Evolutionary conservation across 1,284 basidiomycete genomes (phyloP).

Genomic region (Boletus albobrunnescens): DNA sequence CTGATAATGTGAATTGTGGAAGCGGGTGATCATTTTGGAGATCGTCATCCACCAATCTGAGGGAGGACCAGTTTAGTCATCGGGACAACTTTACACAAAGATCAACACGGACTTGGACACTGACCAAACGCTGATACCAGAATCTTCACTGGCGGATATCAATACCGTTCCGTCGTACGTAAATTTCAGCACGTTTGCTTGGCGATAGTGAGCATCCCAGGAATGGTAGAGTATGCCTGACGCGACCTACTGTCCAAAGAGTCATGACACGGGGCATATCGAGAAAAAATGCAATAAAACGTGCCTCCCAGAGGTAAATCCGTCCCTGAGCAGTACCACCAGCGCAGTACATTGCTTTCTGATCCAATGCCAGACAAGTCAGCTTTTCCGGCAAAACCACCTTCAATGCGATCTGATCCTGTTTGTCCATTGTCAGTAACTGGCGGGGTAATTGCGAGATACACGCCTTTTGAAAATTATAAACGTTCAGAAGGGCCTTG

Average conservation of each 20-base stretch:
- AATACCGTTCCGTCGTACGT: conserved; percentile 78
- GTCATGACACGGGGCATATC: conserved; percentile 11
- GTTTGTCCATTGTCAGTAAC: conserved; percentile 7
- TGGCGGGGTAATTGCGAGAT: conserved; percentile 1
- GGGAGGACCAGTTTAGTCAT: background rate
- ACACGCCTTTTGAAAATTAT: conserved; percentile 77
- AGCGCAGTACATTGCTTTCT: conserved; percentile 72
- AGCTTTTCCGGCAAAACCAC: conserved; percentile 89
- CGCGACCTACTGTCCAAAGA: conserved; percentile 55
- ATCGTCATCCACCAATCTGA: conserved; percentile 68
- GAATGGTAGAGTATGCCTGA: conserved; percentile 87
- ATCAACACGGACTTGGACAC: conserved; percentile 65
- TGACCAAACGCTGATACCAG: conserved; percentile 85
- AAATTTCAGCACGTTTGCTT: conserved; percentile 79
- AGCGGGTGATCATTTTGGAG: conserved; percentile 66
- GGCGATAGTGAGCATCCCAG: conserved; percentile 94
- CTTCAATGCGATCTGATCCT: conserved; percentile 87
- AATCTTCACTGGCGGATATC: conserved; percentile 86
- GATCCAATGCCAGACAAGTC: conserved; percentile 73
- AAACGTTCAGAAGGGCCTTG: conserved; percentile 77
- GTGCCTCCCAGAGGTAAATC: conserved; percentile 90
- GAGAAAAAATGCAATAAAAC: conserved; percentile 6
- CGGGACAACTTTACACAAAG: conserved; percentile 12
- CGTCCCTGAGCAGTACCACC: conserved; percentile 86
- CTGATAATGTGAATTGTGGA: conserved; percentile 79